Conservation (phyloP, 495 filamentous ascomycete species). For the Staphylotrichum longicolle region DNA sequence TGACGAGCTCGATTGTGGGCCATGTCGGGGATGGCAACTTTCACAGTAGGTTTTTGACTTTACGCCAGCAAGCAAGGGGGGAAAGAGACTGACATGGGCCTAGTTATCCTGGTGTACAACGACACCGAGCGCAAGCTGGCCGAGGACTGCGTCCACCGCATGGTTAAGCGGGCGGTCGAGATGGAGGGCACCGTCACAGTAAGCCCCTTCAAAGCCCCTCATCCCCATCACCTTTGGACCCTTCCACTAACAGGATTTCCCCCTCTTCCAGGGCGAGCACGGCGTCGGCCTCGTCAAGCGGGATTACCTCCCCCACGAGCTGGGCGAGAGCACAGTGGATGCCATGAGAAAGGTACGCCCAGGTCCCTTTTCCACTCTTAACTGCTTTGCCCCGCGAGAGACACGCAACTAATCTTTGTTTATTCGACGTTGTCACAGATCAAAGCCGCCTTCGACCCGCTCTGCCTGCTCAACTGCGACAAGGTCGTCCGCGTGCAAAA, state of each 20-base stretch:
- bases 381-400: too few species aligned
- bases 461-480: conserved; percentile 76
- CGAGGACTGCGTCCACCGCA: conserved; percentile 71
- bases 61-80: not conserved
- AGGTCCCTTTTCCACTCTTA: not conserved
- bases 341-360: conserved; percentile 67
- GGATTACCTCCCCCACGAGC: conserved; percentile 73
- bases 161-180: conserved; percentile 80
- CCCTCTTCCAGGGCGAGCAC: conserved; percentile 60
- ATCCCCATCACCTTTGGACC: not conserved
- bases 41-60: conserved; percentile 53
- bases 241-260: not conserved
- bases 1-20: conserved; percentile 72
- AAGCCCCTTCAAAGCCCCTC: conserved; percentile 12
- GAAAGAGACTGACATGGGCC: conserved; percentile 19
- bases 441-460: conserved; percentile 73
- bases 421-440: conserved; percentile 33
- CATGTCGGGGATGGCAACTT: conserved; percentile 87
- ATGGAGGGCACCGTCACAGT: conserved; percentile 79
- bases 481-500: conserved; percentile 69
- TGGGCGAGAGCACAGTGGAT: conserved; percentile 70
- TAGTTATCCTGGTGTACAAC: conserved; percentile 71
- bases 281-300: conserved; percentile 79
- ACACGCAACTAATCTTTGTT: not conserved
- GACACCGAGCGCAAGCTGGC: conserved; percentile 60